These are phyloP conservation scores for Epithemia pelagica DNA, from an alignment of 108 stramenopile genomes.

Conservation along the genomic window DNA sequence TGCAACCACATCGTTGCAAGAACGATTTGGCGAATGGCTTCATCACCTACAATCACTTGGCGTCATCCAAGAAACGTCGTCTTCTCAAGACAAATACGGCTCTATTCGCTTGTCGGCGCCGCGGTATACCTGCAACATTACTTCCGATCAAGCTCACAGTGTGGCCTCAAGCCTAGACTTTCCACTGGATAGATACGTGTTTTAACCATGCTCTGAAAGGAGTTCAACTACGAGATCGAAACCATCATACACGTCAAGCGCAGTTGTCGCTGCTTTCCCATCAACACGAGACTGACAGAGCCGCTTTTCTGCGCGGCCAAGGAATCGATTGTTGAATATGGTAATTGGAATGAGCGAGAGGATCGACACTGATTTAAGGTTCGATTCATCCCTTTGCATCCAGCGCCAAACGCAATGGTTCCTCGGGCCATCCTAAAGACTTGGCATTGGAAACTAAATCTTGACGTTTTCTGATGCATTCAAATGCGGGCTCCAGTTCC, in stretches of 20 bases:
- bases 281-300: no score
- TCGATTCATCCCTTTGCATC: constrained; percentile 28
- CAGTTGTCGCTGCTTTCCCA: no score
- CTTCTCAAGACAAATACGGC: neutral
- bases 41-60: neutral
- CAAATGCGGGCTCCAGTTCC: constrained; percentile 36
- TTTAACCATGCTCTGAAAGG: no score
- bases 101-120: constrained; percentile 3
- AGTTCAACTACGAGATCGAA: no score
- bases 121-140: neutral
- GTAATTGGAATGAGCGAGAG: no score
- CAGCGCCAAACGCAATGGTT: constrained; percentile 63
- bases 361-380: no score
- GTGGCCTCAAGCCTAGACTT: constrained; percentile 3
- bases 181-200: constrained; percentile 6
- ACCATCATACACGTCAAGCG: no score
- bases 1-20: neutral
- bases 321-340: no score
- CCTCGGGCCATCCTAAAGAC: constrained; percentile 58
- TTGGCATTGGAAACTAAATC: constrained; percentile 46
- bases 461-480: constrained; percentile 44
- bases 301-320: no score
- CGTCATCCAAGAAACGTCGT: neutral
- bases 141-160: constrained; percentile 2
- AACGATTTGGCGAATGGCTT: neutral